Evolutionary conservation across 345 rosid species (phyloP).

Genomic region (Bruguiera gymnorhiza): DNA sequence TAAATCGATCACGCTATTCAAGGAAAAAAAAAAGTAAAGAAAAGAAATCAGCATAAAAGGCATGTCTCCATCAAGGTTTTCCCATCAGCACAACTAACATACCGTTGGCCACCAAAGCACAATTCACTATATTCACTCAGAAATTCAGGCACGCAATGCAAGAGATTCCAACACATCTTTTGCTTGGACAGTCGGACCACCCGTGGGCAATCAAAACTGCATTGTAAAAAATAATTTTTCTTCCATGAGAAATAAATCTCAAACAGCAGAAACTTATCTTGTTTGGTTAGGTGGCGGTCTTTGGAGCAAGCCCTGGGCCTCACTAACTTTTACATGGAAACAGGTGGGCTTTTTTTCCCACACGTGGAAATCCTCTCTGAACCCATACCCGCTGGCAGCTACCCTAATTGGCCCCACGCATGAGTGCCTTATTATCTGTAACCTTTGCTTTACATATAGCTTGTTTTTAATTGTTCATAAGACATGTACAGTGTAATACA

Average conservation of each 20-base stretch:
- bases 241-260: constrained; percentile 38
- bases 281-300: constrained; percentile 29
- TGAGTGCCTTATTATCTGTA: constrained; percentile 9
- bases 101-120: constrained; percentile 58
- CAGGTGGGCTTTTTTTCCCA: constrained; percentile 20
- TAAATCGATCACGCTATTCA: constrained; percentile 32
- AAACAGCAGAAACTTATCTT: constrained; percentile 39
- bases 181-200: constrained; percentile 30
- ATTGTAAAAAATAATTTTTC: constrained; percentile 15
- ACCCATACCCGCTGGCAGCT: constrained; percentile 11
- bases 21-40: constrained; percentile 10
- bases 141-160: constrained; percentile 39
- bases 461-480: constrained; percentile 13
- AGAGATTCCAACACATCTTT: constrained; percentile 40
- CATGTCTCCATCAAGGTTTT: constrained; percentile 51
- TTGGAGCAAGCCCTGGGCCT: constrained; percentile 23
- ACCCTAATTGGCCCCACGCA: not conserved
- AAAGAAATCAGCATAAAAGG: constrained; percentile 26
- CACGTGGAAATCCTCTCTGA: constrained; percentile 20
- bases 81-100: constrained; percentile 44
- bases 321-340: constrained; percentile 12
- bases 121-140: constrained; percentile 42
- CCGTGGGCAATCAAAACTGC: constrained; percentile 30
- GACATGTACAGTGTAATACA: constrained; percentile 6
- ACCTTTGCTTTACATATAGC: constrained; percentile 9